phyloP scores from a whole-genome alignment of 495 filamentous ascomycete genomes.

The Penicillium cinerascens region DNA sequence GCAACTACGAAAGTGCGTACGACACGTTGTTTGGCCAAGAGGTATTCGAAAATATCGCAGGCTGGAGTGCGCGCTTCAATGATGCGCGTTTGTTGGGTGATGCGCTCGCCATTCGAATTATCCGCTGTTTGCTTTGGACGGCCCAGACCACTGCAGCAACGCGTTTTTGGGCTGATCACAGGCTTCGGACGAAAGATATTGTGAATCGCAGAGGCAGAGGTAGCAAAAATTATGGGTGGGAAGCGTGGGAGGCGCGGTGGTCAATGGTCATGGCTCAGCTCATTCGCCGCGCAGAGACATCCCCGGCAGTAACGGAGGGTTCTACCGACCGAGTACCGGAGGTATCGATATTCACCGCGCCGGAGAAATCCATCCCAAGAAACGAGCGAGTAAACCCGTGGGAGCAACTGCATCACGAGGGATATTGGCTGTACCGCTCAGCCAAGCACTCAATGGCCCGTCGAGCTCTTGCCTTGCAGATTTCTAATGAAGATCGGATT shows the following conservation, averaged over 20 bases:
- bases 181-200: slow-evolving; percentile 64
- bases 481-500: slow-evolving; percentile 70
- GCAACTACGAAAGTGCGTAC: slow-evolving; percentile 81
- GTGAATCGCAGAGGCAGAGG: slow-evolving; percentile 80
- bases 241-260: slow-evolving; percentile 85
- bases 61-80: slow-evolving; percentile 82
- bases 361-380: slow-evolving; percentile 64
- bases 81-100: slow-evolving; percentile 81
- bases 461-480: slow-evolving; percentile 57
- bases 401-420: slow-evolving; percentile 80
- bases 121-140: slow-evolving; percentile 76
- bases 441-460: slow-evolving; percentile 62
- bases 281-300: slow-evolving; percentile 58
- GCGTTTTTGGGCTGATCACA: slow-evolving; percentile 71
- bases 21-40: slow-evolving; percentile 75
- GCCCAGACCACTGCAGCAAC: slow-evolving; percentile 71
- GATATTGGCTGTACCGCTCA: slow-evolving; percentile 78
- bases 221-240: slow-evolving; percentile 78
- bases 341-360: slow-evolving; percentile 50
- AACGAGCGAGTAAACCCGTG: slow-evolving; percentile 67
- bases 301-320: slow-evolving; percentile 30
- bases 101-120: slow-evolving; percentile 67
- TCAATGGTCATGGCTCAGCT: slow-evolving; percentile 75
- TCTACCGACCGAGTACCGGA: slow-evolving; percentile 13
- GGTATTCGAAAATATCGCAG: slow-evolving; percentile 80